These are phyloP conservation scores for Hysterium pulicare DNA, from an alignment of 2,329 filamentous ascomycete genomes.

Conservation along the genomic window DNA sequence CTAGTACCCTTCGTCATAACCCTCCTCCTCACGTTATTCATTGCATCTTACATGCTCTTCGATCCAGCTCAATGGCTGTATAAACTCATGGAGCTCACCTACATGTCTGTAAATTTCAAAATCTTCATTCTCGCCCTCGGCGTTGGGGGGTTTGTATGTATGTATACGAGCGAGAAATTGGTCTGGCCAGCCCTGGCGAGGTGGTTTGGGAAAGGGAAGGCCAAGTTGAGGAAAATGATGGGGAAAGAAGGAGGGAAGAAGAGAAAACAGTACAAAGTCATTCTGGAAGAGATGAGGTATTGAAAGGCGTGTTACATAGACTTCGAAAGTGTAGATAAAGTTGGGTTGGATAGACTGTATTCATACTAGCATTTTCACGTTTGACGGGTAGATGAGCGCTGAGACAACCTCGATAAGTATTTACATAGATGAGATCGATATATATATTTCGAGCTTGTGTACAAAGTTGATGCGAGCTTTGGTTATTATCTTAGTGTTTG, in stretches of 20 bases:
- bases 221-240: constrained; percentile 49
- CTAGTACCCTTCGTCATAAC: constrained; percentile 80
- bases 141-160: constrained; percentile 61
- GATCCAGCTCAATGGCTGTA: constrained; percentile 66
- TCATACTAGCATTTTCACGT: too few relatives aligned
- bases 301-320: too few relatives aligned
- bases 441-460: too few relatives aligned
- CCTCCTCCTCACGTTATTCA: constrained; percentile 62
- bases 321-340: too few relatives aligned
- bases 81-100: constrained; percentile 80
- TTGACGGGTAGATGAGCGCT: too few relatives aligned
- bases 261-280: constrained; percentile 83
- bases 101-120: constrained; percentile 69
- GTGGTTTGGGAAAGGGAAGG: constrained; percentile 61
- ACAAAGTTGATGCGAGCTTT: too few relatives aligned
- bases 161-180: constrained; percentile 69
- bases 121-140: constrained; percentile 69
- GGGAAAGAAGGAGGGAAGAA: constrained; percentile 66
- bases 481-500: too few relatives aligned
- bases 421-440: too few relatives aligned
- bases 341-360: too few relatives aligned
- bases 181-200: constrained; percentile 68
- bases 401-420: too few relatives aligned
- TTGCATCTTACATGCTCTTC: constrained; percentile 78
- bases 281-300: constrained; percentile 42